Evolutionary conservation across 2,329 filamentous ascomycete genomes (phyloP), one percentile per base, ranked within the genome.

Genomic region (Fusarium circinatum): DNA sequence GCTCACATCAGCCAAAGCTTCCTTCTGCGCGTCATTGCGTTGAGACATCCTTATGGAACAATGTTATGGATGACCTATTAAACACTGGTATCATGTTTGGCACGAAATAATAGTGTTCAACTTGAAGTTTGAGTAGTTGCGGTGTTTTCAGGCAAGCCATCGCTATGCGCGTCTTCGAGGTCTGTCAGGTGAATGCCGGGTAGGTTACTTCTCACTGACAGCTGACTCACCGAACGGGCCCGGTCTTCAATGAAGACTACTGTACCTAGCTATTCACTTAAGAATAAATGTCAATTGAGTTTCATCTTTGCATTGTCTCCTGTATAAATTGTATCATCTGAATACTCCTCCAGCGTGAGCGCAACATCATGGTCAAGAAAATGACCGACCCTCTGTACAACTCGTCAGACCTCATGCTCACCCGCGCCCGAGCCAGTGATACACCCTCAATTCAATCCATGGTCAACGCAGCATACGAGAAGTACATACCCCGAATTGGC

Each of bases 401-500:
- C 2, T 30, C 18, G 0, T 3, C 32, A 20, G 12, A 41, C 1
- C 41, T 68, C 12, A 28, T 28, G 0, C 42, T 77, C 3, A n/a
- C n/a, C 8, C 49, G 68, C 22, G 71, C 73, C 3, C 28, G 38
- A 8, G 6, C n/a, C 1, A 44, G 39, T 7, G 71, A 82, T 32
- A 63, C 80, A 52, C 77, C 80, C n/a, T 60, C 65, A 45, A 80
- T 82, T 34, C 75, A 78, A 51, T 38, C 57, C 17, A 81, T 83
- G 47, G 77, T 80, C 47, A 70, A 73, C 17, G 70, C 71, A 24
- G 81, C 81, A 39, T 82, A 82, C 64, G 65, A 77, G 9, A 83
- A 80, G 54, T 82, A 82, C 65, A 77, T 80, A 34, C 72, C 80
- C 18, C 80, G 80, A 8, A 81, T 83, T 56, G 81, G 80, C 9